These are phyloP conservation scores for Salisapilia sapeloensis DNA, from an alignment of 352 stramenopile genomes.

Conservation along the genomic window DNA sequence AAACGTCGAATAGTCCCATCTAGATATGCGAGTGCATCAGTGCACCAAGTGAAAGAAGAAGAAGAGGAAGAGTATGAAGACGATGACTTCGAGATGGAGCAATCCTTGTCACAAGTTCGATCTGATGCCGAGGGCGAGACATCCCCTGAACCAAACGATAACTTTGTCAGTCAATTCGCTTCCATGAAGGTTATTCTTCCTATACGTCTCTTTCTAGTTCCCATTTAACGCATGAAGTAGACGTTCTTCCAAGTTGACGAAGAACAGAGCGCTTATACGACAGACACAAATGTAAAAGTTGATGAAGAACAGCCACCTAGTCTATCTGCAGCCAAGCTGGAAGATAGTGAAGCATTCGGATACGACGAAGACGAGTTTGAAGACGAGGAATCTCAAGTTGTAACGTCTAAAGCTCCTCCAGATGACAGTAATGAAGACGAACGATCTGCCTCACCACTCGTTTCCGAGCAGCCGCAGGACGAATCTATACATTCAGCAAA, in stretches of 20 bases:
- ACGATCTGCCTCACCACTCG: too few relatives aligned
- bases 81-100: slow-evolving; percentile 48
- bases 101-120: slow-evolving; percentile 20
- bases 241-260: too few relatives aligned
- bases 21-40: slow-evolving; percentile 4
- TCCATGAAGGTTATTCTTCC: slow-evolving; percentile 14
- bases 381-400: too few relatives aligned
- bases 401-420: slow-evolving; percentile 8
- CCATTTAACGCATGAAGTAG: not conserved
- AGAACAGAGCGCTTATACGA: too few relatives aligned
- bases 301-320: slow-evolving; percentile 1
- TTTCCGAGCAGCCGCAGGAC: too few relatives aligned
- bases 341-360: slow-evolving; percentile 5
- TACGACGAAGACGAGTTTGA: slow-evolving; percentile 35
- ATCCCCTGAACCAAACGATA: slow-evolving; percentile 1
- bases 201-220: not conserved
- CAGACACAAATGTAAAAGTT: too few relatives aligned
- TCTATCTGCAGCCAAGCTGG: not conserved
- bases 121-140: too few relatives aligned
- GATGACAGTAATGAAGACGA: too few relatives aligned
- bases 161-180: slow-evolving; percentile 15
- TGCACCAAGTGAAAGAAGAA: slow-evolving; percentile 3
- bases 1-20: slow-evolving; percentile 2
- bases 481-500: too few relatives aligned
- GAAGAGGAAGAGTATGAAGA: slow-evolving; percentile 22